Base-by-base conservation (phyloP, 2,329 filamentous ascomycete genomes). In the Chaetomium sp. region DNA sequence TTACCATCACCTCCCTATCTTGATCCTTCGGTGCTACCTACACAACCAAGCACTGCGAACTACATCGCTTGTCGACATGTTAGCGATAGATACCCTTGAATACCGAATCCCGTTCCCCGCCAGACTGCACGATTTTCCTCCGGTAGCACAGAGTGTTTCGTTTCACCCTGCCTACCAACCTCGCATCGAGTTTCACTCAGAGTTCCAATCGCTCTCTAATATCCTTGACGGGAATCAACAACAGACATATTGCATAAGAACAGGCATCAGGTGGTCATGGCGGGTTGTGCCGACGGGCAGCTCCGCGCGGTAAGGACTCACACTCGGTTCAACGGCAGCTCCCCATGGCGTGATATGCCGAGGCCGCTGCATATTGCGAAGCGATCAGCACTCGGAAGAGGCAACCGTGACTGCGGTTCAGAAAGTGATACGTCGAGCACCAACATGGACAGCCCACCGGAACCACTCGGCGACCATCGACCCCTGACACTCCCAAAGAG, bases 301-400 rank as follows among this genome's bases (percentile, higher is more conserved):
- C 38, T 45, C 47, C 47, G 25, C 33, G 5, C 54, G 27, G 27
- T 33, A 33, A 29, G 29, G 4, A 29, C 29, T 35, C 35, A 16
- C 12, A 38, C 8, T 12, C 60, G 50, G 2, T 21, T 33, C n/a
- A 9, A 35, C 27, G 19, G 23, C 31, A 23, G 21, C 50, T 9
- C 53, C 10, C 35, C 58, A 12, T 62, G 61, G 47, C 60, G 57
- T 27, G 65, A 66, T 25, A 71, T 72, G 49, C 70, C 82, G 21
- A 77, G 77, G 35, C 84, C 85, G 12, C 72, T 86, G 38, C 79
- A 81, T 49, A 82, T 86, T 70, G 72, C 80, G 70, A 86, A 84
- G 71, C 75, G 75, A 62, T 51, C 62, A 16, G 64, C 60, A 13
- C 74, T 68, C 68, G 70, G 68, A 70, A 62, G 38, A 45, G 25